Conservation (phyloP, 306 rosid genomes). For the Oemleria cerasiformis region DNA sequence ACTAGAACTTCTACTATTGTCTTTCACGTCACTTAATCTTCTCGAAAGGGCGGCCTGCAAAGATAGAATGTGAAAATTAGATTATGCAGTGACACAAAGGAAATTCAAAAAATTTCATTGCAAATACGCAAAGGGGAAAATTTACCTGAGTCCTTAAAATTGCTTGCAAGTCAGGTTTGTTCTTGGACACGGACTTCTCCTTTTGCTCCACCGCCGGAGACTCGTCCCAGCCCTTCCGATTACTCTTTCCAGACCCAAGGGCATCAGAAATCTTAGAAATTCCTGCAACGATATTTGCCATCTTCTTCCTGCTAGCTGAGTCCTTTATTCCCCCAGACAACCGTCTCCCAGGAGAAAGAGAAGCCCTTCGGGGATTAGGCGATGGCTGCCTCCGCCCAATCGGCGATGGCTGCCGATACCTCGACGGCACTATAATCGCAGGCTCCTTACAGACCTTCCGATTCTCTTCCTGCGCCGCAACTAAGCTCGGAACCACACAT, state of each 20-base stretch:
- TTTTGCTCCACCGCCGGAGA: conserved; percentile 42
- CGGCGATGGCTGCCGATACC: conserved; percentile 90
- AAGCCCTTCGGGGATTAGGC: conserved; percentile 64
- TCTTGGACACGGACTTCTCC: conserved; percentile 52
- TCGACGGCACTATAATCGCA: conserved; percentile 81
- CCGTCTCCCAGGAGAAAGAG: conserved; percentile 81
- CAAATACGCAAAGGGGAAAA: neutral
- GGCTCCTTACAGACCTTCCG: conserved; percentile 60
- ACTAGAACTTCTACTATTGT: conserved; percentile 30
- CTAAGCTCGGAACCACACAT: conserved; percentile 81
- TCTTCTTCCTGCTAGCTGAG: conserved; percentile 66
- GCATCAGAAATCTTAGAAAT: conserved; percentile 75
- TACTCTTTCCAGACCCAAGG: conserved; percentile 60
- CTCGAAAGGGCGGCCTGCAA: conserved; percentile 85
- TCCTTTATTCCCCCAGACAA: conserved; percentile 71
- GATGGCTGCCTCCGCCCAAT: conserved; percentile 78
- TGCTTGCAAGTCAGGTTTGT: conserved; percentile 62
- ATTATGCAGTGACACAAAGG: neutral
- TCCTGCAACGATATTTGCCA: conserved; percentile 57
- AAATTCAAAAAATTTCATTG: too few species aligned
- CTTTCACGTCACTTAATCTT: conserved; percentile 70
- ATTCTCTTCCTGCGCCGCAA: conserved; percentile 71
- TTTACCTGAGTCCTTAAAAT: conserved; percentile 84
- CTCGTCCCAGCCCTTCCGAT: conserved; percentile 86
- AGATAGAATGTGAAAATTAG: neutral